Percentiles rank a stretch among this genome's conserved stretches.
Conservation (phyloP, 805 yeast species). For the Candida gorgasii region DNA sequence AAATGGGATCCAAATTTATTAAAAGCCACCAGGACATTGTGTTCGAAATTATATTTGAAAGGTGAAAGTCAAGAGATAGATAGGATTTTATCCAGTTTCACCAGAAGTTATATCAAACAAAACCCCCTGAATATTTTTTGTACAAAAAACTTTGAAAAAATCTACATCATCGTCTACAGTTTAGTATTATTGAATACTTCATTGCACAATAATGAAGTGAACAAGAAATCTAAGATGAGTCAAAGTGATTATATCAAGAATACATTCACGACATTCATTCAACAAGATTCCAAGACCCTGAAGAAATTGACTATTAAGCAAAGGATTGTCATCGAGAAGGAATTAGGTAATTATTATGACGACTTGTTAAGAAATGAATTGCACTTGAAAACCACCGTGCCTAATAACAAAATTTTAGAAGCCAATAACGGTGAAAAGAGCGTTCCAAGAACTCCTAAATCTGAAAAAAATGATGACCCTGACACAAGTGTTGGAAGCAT, state of each 20-base stretch:
- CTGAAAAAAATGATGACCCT: too few species aligned
- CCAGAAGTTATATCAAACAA: slow-evolving; percentile 59
- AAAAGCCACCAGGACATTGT: slow-evolving; percentile 56
- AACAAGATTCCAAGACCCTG: slow-evolving; percentile 27
- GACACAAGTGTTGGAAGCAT: too few species aligned
- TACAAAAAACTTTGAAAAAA: slow-evolving; percentile 51
- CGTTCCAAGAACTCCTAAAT: background rate
- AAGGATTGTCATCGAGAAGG: slow-evolving; percentile 45
- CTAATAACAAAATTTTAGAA: background rate
- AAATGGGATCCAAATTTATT: slow-evolving; percentile 53
- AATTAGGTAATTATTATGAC: slow-evolving; percentile 46
- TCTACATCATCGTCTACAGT: slow-evolving; percentile 72
- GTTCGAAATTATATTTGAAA: slow-evolving; percentile 66
- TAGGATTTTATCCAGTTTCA: slow-evolving; percentile 65
- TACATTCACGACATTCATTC: slow-evolving; percentile 43
- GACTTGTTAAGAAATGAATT: slow-evolving; percentile 40
- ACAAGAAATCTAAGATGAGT: slow-evolving; percentile 38
- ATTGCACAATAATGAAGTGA: slow-evolving; percentile 55
- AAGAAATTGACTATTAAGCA: slow-evolving; percentile 36
- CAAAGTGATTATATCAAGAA: slow-evolving; percentile 43
- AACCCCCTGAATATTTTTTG: slow-evolving; percentile 50
- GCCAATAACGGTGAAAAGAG: background rate
- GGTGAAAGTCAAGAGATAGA: slow-evolving; percentile 86
- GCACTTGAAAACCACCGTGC: slow-evolving; percentile 30
- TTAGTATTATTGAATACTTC: slow-evolving; percentile 76